Evolutionary conservation across 1,284 basidiomycete genomes (phyloP), one percentile per base, ranked within the genome.

Genomic region (Inonotus hispidus): DNA sequence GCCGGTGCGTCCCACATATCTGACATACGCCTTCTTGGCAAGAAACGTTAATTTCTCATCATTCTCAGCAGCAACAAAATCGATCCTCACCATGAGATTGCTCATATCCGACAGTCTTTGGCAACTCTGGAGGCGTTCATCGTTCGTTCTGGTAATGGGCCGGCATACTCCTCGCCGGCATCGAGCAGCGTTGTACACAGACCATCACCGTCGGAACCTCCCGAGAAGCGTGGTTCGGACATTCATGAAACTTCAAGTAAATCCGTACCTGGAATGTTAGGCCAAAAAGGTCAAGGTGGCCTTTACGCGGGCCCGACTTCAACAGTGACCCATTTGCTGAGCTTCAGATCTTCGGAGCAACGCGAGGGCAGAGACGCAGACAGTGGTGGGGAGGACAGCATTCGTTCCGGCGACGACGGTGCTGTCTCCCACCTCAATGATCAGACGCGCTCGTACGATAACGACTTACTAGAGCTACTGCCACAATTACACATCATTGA

Each of bases 221-320:
- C 38, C 16, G 53, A 46, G 27, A 56, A 55, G 21, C 7, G 19
- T 3, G 21, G 10, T 53, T 7, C 39, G 37, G 56, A 58, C 32
- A 49, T 16, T 71, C 27, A 54, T 46, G 63, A 78, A 41, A 81
- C 83, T 57, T 71, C 68, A 25, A 79, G 81, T 52, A 82, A 80
- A 66, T 71, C 74, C 50, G 79, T 79, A 4, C 88, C 87, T 32
- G 87, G 86, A 5, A 83, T 87, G 75, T 76, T 88, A 29, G 84
- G 84, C 32, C 81, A 77, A 53, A 83, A 83, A 65, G 79, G 77
- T 1, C 79, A 82, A 62, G 82, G 85, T 21, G 88, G 88, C 2
- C 76, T 88, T 53, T 91, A 88, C 70, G 79, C 86, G 41, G 88
- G 88, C 38, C 81, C 88, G 46, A 91, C 88, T 4, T 87, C 85